Base-by-base conservation (phyloP, 2,329 filamentous ascomycete genomes). In the Arthroderma uncinatum region DNA sequence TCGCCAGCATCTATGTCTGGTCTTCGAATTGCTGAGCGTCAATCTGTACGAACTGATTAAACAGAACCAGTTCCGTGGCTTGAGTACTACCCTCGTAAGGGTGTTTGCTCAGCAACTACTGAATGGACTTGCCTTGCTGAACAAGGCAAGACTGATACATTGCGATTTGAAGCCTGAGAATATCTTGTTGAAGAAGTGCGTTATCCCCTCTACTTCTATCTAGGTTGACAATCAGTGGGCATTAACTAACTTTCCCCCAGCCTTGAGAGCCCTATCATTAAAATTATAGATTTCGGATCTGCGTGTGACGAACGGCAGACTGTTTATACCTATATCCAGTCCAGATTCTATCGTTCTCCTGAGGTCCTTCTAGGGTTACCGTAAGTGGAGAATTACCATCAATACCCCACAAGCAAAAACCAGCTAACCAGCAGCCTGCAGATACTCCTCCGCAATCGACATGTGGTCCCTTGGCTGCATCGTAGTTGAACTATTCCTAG, bases 401-500 rank as follows among this genome's bases (percentile, higher is more conserved):
- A 8, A 48, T 40, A 10, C 9, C 14, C 16, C 33, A 6, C 25
- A 30, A 34, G 33, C 14, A 50, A 50, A 25, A 3, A 50, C n/a
- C 28, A 25, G 1, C 21, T 44, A 44, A 44, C 19, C 12, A 30
- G n/a, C 14, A 5, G 39, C 19, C 28, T 30, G 14, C 60, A 80
- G 78, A 25, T 98, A 98, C 71, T 97, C 93, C 12, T 96, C 93
- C 3, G 93, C 93, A 44, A 98, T 98, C 67, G 93, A 98, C 68
- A 98, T 98, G 92, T 98, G 93, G 93, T 98, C 93, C 3, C 77
- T 98, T 47, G 93, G 93, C 56, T 98, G 93, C 73, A 98, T 98
- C 64, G 92, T 98, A 14, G 93, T 98, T 23, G 93, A 98, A 72
- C 79, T 98, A 16, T 98, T 98, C 78, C 79, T 98, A 1, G 93